Evolutionary conservation across 225 moss, liverwort and hornwort genomes (phyloP).

Genomic region (Physcomitrium patens): DNA sequence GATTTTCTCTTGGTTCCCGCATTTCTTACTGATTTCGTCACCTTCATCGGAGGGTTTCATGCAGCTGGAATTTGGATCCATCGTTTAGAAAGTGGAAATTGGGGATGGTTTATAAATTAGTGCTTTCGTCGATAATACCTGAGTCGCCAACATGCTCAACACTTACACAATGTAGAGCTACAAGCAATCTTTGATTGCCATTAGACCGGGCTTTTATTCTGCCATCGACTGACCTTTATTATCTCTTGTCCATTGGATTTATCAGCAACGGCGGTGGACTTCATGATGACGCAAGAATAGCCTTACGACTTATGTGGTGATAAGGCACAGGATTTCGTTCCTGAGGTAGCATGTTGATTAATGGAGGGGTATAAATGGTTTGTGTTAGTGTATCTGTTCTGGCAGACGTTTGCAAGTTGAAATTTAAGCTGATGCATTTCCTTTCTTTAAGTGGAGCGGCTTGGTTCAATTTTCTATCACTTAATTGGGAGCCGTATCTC

Average conservation of each 20-base stretch:
- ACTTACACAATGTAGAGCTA: neutral
- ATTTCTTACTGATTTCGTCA: neutral
- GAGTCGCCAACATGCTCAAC: neutral
- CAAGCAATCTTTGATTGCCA: conserved; percentile 14
- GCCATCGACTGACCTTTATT: neutral
- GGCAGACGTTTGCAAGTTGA: conserved; percentile 19
- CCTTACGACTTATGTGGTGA: neutral
- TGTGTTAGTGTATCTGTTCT: conserved; percentile 19
- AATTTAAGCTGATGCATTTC: neutral
- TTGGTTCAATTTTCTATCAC: neutral
- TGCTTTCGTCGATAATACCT: conserved; percentile 9
- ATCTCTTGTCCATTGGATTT: conserved; percentile 1
- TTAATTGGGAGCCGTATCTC: neutral
- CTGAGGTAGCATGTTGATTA: conserved; percentile 22
- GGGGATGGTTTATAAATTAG: neutral
- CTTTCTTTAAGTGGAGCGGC: conserved; percentile 7
- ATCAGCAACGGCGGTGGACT: neutral
- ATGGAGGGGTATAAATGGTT: conserved; percentile 23
- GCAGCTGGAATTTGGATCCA: conserved; percentile 19
- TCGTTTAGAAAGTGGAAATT: conserved; percentile 5
- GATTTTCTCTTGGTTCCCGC: neutral
- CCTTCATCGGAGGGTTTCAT: conserved; percentile 2
- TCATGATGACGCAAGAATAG: conserved; percentile 16
- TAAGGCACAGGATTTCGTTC: conserved; percentile 7
- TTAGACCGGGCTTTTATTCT: conserved; percentile 7